These are phyloP conservation scores for Fusarium denticulatum DNA, from an alignment of 2,329 filamentous ascomycete genomes.

Conservation along the genomic window DNA sequence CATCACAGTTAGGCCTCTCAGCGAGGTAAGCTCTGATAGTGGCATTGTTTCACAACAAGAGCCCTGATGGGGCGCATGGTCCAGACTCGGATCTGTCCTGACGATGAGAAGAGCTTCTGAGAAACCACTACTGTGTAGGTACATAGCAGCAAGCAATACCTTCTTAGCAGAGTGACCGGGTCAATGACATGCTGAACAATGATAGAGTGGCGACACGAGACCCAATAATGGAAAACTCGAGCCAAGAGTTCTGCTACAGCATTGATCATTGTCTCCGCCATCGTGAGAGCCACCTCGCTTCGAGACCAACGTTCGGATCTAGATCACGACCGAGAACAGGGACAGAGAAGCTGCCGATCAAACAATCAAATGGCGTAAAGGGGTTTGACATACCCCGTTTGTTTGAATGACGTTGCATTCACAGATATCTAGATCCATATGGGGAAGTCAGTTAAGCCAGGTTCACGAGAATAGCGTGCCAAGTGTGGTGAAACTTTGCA, in stretches of 20 bases:
- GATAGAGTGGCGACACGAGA: conserved; percentile 14
- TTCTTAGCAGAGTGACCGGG: conserved; percentile 1
- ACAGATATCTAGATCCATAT: conserved; percentile 13
- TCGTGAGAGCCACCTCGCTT: background rate
- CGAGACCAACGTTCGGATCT: conserved; percentile 15
- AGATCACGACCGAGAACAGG: conserved; percentile 7
- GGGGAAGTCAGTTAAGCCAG: conserved; percentile 1
- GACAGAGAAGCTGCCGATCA: conserved; percentile 25
- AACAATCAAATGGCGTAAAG: conserved; percentile 19
- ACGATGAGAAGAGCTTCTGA: conserved; percentile 7
- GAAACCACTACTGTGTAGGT: background rate
- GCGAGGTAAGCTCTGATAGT: conserved; percentile 28
- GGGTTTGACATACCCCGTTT: conserved; percentile 26
- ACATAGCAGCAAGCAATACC: conserved; percentile 6
- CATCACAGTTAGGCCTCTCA: conserved; percentile 28
- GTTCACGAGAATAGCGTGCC: conserved; percentile 23
- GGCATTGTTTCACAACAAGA: conserved; percentile 41
- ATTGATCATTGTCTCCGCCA: background rate
- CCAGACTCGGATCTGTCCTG: conserved; percentile 30
- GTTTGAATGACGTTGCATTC: conserved; percentile 24
- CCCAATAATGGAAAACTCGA: background rate
- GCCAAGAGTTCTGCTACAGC: background rate
- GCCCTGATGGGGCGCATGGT: conserved; percentile 29
- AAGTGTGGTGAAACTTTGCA: conserved; percentile 28
- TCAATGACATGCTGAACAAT: conserved; percentile 3